phyloP scores from a whole-genome alignment of 2,329 filamentous ascomycete species.

The Fusarium burgessii region DNA sequence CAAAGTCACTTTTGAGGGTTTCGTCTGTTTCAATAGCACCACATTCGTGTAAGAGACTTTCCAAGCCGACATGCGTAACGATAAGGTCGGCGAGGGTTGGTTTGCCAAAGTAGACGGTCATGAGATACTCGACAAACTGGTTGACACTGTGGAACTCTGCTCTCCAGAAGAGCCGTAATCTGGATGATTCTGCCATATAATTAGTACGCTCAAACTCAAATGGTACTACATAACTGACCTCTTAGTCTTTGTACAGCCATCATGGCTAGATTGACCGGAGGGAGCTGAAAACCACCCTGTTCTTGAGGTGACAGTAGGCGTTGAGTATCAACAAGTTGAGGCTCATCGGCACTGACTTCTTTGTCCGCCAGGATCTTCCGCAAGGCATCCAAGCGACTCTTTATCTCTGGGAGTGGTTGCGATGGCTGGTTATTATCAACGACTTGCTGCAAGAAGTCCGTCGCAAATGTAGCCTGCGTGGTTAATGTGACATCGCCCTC shows the following conservation, averaged over 20 bases:
- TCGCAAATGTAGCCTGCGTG: constrained; percentile 9
- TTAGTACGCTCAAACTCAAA: accelerated
- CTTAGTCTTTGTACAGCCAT: constrained; percentile 9
- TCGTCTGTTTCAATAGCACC: neutral
- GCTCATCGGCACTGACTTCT: neutral
- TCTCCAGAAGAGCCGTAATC: constrained; percentile 6
- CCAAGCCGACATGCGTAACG: neutral
- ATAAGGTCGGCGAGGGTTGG: constrained; percentile 12
- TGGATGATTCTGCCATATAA: neutral
- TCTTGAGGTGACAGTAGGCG: neutral
- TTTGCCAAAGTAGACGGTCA: constrained; percentile 23
- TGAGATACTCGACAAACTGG: constrained; percentile 20
- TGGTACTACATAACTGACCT: accelerated
- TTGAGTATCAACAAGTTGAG: neutral
- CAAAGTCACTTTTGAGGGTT: neutral
- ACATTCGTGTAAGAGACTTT: neutral
- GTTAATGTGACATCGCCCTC: constrained; percentile 8
- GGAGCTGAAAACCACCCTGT: neutral
- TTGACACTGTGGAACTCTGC: constrained; percentile 1
- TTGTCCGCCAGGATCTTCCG: neutral
- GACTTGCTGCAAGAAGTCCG: neutral
- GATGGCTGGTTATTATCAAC: constrained; percentile 8
- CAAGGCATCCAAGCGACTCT: neutral
- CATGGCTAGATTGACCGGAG: neutral
- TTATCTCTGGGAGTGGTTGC: neutral